phyloP scores from a whole-genome alignment of 345 rosid genomes.

The Toxicodendron radicans region DNA sequence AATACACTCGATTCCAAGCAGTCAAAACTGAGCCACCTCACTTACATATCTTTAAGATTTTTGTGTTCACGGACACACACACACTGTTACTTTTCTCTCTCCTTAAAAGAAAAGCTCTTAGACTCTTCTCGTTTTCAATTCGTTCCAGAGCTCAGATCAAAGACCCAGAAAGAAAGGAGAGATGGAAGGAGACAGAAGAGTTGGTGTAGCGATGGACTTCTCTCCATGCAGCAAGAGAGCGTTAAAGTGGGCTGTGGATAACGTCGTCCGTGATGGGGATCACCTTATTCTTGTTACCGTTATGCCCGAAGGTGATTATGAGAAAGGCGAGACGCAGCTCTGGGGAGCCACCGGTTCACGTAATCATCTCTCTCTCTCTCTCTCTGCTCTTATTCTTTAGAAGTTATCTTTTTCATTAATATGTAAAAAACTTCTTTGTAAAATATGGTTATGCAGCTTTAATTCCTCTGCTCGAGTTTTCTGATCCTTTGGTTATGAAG shows the following conservation, averaged over 20 bases:
- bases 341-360: slow-evolving; percentile 92
- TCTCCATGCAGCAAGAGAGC: slow-evolving; percentile 84
- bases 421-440: too few relatives aligned
- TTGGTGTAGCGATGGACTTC: slow-evolving; percentile 90
- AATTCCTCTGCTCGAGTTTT: slow-evolving; percentile 63
- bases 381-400: too few relatives aligned
- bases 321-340: slow-evolving; percentile 86
- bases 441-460: slow-evolving; percentile 44
- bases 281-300: slow-evolving; percentile 68
- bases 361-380: slow-evolving; percentile 24
- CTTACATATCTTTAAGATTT: neutral
- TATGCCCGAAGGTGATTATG: slow-evolving; percentile 55
- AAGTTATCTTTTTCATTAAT: too few relatives aligned
- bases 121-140: neutral
- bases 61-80: too few relatives aligned
- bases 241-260: slow-evolving; percentile 80
- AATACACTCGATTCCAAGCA: too few relatives aligned
- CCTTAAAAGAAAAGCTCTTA: neutral
- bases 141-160: neutral
- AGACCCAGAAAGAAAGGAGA: neutral
- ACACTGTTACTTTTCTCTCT: neutral
- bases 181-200: slow-evolving; percentile 59
- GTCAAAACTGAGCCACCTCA: neutral
- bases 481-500: slow-evolving; percentile 58
- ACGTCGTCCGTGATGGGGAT: slow-evolving; percentile 76